These are phyloP conservation scores for Termitomyces sp. DNA, from an alignment of 768 basidiomycete species.

Conservation along the genomic window DNA sequence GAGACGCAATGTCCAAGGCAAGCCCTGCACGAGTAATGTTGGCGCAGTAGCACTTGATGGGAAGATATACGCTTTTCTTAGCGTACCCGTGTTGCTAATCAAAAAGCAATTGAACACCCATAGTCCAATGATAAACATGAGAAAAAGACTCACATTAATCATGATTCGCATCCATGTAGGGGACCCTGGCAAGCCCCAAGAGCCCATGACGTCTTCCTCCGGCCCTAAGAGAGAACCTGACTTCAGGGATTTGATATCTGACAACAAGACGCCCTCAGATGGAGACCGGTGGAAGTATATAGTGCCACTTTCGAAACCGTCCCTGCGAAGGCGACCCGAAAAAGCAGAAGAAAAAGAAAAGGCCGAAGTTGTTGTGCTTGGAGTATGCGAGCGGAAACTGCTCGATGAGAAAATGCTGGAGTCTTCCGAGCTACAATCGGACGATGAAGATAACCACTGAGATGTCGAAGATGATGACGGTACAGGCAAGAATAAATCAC, in stretches of 20 bases:
- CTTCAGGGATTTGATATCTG: constrained; percentile 3
- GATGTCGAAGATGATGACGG: background rate
- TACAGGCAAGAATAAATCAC: background rate
- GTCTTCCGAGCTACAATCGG: background rate
- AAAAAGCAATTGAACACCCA: background rate
- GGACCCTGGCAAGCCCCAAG: constrained; percentile 4
- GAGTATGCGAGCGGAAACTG: background rate
- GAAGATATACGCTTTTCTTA: constrained; percentile 2
- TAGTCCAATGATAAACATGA: background rate
- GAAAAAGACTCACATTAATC: constrained; percentile 2
- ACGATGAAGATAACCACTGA: background rate
- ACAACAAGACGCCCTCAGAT: background rate
- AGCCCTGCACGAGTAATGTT: constrained; percentile 8
- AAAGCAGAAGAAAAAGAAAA: background rate
- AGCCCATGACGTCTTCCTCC: constrained; percentile 5
- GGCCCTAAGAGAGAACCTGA: background rate
- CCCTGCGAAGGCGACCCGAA: background rate
- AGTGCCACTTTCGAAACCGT: background rate
- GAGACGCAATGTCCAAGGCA: constrained; percentile 4
- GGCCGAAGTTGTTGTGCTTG: background rate
- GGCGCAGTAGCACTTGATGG: constrained; percentile 6
- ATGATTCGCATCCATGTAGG: constrained; percentile 5
- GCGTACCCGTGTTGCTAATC: constrained; percentile 8
- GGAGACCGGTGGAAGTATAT: constrained; percentile 4
- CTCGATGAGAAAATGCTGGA: background rate